Base-by-base conservation (phyloP, 2,329 filamentous ascomycete species). In the Leptographium procerum region DNA sequence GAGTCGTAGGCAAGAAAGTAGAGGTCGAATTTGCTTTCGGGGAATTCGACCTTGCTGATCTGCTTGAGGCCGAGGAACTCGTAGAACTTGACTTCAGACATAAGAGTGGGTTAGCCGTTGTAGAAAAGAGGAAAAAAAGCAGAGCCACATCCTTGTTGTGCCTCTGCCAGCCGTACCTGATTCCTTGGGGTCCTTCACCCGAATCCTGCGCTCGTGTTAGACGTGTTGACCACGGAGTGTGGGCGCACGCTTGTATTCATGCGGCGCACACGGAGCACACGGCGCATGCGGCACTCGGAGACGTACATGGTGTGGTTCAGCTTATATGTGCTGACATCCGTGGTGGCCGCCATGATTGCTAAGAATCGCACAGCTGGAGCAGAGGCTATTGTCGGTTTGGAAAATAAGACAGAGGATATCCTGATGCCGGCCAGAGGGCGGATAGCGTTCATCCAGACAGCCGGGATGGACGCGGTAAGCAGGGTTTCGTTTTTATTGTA, bases 1-100 rank as follows among this genome's bases (percentile, higher is more conserved):
- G 83, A 82, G 69, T 96, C 87, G 74, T 95, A 97, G 60, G 86
- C 91, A 61, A 99, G 80, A 75, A 97, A 97, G 78, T 97, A 97
- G 31, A 96, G 83, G 67, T 94, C 89, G 72, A 97, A 97, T 69
- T 95, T 96, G 72, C 83, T 84, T 61, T 96, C 91, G 16, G 91
- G 88, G 68, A 90, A 88, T 62, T 87, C 77, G 52, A 94, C 78
- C 74, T 91, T 88, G 68, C 89, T 84, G 71, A 97, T 81, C 62
- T 91, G 74, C 69, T 80, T 91, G 81, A 97, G 85, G 66, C 94
- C 94, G 22, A 99, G 82, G 71, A 90, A 88, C 70, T 96, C 86
- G 73, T 97, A 99, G 74, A 95, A 99, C 65, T 92, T 88, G 72
- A 97, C 84, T 82, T 69, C 31, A 22, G n/a, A n/a, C n/a, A n/a